phyloP scores from a whole-genome alignment of 495 filamentous ascomycete genomes.

The Rusavskia elegans region DNA sequence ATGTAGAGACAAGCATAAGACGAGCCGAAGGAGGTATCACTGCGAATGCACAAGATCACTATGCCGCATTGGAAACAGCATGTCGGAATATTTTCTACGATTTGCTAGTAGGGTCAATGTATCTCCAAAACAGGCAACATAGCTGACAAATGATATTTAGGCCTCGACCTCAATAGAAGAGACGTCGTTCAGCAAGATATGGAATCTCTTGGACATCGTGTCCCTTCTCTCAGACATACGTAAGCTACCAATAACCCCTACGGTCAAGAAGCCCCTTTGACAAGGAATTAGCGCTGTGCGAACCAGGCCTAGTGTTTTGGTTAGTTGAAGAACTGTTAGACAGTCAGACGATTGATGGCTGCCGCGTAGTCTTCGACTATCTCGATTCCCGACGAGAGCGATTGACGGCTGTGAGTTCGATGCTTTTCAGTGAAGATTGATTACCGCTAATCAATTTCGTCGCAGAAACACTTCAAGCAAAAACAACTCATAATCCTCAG shows the following conservation, averaged over 20 bases:
- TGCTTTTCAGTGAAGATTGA: too few species aligned
- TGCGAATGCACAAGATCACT: slow-evolving; percentile 29
- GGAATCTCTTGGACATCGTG: slow-evolving; percentile 86
- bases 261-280: too few species aligned
- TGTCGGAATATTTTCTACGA: slow-evolving; percentile 63
- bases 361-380: slow-evolving; percentile 81
- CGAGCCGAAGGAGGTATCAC: slow-evolving; percentile 4
- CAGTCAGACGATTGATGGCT: slow-evolving; percentile 83
- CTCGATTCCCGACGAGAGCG: slow-evolving; percentile 81
- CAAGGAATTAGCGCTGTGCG: slow-evolving; percentile 41
- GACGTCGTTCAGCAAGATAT: slow-evolving; percentile 61
- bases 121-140: too few species aligned
- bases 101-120: slow-evolving; percentile 23
- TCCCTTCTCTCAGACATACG: slow-evolving; percentile 71
- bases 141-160: slow-evolving; percentile 9
- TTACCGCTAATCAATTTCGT: too few species aligned
- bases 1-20: slow-evolving; percentile 14
- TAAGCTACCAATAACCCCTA: too few species aligned
- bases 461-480: slow-evolving; percentile 55
- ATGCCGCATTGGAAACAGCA: slow-evolving; percentile 60
- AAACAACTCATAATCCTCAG: slow-evolving; percentile 79
- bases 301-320: slow-evolving; percentile 70
- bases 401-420: slow-evolving; percentile 38
- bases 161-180: slow-evolving; percentile 55
- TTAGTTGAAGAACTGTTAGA: slow-evolving; percentile 91